Evolutionary conservation across 495 filamentous ascomycete genomes (phyloP), one percentile per base, ranked within the genome.

Genomic region (Rostrohypoxylon terebratum): DNA sequence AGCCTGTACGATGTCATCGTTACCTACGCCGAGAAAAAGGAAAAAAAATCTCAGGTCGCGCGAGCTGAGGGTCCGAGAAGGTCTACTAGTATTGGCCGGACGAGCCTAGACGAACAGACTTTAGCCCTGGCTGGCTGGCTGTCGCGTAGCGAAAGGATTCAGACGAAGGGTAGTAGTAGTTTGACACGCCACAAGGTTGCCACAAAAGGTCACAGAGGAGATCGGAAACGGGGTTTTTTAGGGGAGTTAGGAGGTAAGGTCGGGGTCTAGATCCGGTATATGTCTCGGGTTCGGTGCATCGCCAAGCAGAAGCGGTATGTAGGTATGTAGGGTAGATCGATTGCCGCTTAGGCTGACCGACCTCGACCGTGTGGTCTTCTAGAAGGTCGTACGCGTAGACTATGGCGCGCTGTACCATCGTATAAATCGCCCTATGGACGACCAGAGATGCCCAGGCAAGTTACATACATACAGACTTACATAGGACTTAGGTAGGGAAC

Each of bases 281-380:
- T 59, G 55, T 59, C 55, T 59, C 50, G 40, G 58, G 33, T 63
- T 55, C 23, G 18, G 42, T 38, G 38, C 18, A 11, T 18, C 51
- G 51, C 51, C 51, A 55, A 55, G 51, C 13, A 36, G 28, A 31
- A 18, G 28, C 51, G n/a, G 51, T 36, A 36, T 34, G 13, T 51
- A 36, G 18, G 13, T 51, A 51, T 4, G 51, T 34, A 33, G 48
- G 20, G 69, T 51, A 72, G 69, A 67, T 63, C 69, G 59, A 72
- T 67, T 50, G 59, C 69, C 58, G 59, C 42, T 67, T 69, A 44
- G 42, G 50, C 50, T 61, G 58, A 72, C 63, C 63, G 69, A 66
- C 53, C 21, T 58, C 63, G 69, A 66, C 53, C 21, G 48, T 28
- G 11, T 28, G 48, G 48, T n/a, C 9, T 53, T 42, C 28, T 42